Conservation (phyloP, 805 yeast species). For the Isabelozyma rhagii region DNA sequence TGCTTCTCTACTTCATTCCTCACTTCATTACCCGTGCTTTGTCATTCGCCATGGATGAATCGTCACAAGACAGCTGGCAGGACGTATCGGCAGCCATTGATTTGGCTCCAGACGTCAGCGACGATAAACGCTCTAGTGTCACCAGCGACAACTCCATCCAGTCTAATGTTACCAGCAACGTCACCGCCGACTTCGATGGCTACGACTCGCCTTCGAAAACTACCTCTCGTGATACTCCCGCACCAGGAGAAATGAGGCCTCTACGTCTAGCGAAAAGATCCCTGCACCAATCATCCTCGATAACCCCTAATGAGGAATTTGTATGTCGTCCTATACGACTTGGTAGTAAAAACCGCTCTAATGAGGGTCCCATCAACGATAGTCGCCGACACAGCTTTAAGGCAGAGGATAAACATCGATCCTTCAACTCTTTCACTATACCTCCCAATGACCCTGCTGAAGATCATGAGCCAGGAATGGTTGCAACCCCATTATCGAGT, state of each 20-base stretch:
- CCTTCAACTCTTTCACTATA: not conserved
- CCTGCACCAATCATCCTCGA: not conserved
- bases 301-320: constrained; percentile 21
- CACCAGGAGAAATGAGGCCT: constrained; percentile 1
- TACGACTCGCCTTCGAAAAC: not conserved
- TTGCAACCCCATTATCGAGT: not conserved
- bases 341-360: constrained; percentile 9
- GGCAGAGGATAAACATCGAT: not conserved
- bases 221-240: not conserved
- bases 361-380: not conserved
- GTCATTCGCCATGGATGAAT: not conserved
- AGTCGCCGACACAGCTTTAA: not conserved
- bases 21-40: not conserved
- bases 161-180: not conserved
- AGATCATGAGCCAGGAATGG: not conserved
- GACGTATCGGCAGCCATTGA: not conserved
- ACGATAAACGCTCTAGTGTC: not conserved
- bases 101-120: not conserved
- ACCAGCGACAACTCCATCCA: not conserved
- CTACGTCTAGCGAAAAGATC: constrained; percentile 2
- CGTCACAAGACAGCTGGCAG: not conserved
- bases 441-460: not conserved
- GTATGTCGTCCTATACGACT: constrained; percentile 37
- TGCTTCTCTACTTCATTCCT: not conserved
- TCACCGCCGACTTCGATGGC: not conserved